Evolutionary conservation across 805 yeast species (phyloP), one percentile per base, ranked within the genome.

Genomic region (Blastobotrys parvus): DNA sequence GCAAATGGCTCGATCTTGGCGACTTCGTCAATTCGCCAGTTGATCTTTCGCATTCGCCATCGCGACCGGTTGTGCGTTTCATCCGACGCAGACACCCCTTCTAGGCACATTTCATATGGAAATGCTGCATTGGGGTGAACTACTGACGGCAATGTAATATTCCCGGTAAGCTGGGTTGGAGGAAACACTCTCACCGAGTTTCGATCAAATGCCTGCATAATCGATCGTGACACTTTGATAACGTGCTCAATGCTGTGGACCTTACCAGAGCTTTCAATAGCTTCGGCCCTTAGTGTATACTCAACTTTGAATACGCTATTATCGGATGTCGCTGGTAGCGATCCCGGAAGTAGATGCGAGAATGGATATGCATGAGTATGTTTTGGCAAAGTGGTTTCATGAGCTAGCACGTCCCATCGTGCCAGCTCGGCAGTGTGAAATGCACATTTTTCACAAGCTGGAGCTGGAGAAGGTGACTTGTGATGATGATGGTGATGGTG

Each of bases 141-240:
- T 13, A 88, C 95, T 49, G 83, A 83, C 2, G 98, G 98, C 39
- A 92, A 67, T 13, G 80, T 82, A 6, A 94, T 92, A 21, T 82
- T 77, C 4, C 95, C 94, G 2, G 87, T 80, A 30, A 92, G 80
- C 35, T 82, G 84, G 0, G 97, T 90, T 5, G 99, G 97, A 1
- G 98, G 98, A 62, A 92, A 92, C 1, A 92, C 85, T 47, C 99
- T 74, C 31, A 87, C 65, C 1, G 95, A 85, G 56, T 84, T 86
- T 53, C 88, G 72, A 58, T 89, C 96, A 2, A 85, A 84, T 4
- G 92, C 90, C 37, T 86, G 68, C 19, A 85, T 60, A 23, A 90
- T 76, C 45, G 94, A 82, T 54, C 98, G 72, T 36, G 82, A 71
- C 2, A 92, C 70, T 51, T 80, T 72, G 6, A 92, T 60, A 0